A percentile compares a stretch with the other conserved stretches of the same genome.
phyloP scores from a whole-genome alignment of 495 filamentous ascomycete genomes.

The Delitschia confertaspora region DNA sequence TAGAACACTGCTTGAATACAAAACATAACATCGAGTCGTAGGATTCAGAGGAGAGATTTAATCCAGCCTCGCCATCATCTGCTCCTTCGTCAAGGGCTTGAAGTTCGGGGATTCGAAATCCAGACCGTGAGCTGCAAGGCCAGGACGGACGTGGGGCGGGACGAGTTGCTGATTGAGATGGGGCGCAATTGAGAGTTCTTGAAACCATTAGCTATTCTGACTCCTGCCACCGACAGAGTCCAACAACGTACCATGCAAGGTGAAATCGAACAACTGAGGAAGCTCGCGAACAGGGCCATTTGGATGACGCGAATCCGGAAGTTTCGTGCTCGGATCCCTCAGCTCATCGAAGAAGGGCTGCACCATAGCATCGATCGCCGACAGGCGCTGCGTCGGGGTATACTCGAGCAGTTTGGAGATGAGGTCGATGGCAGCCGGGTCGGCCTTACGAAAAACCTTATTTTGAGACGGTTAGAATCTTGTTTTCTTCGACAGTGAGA shows the following conservation, averaged over 20 bases:
- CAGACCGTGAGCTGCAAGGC: slow-evolving; percentile 65
- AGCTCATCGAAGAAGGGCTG: slow-evolving; percentile 99
- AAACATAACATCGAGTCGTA: slow-evolving; percentile 22
- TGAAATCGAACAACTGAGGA: slow-evolving; percentile 85
- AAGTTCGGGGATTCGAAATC: slow-evolving; percentile 79
- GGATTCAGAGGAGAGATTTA: slow-evolving; percentile 45
- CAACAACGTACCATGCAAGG: slow-evolving; percentile 67
- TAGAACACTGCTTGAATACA: slow-evolving; percentile 20
- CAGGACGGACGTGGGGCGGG: slow-evolving; percentile 67
- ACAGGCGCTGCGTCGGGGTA: slow-evolving; percentile 89
- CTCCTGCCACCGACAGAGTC: neutral
- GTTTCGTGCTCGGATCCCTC: slow-evolving; percentile 71
- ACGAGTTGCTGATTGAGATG: slow-evolving; percentile 79
- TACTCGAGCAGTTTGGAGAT: slow-evolving; percentile 93
- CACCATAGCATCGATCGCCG: slow-evolving; percentile 92
- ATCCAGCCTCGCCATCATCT: slow-evolving; percentile 97
- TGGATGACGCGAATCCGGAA: slow-evolving; percentile 88
- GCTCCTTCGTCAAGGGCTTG: slow-evolving; percentile 76
- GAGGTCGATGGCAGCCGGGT: slow-evolving; percentile 83
- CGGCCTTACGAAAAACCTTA: slow-evolving; percentile 96
- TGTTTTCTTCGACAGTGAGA: neutral
- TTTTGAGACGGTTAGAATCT: slow-evolving; percentile 9
- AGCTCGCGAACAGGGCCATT: slow-evolving; percentile 69
- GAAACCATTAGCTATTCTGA: slow-evolving; percentile 1
- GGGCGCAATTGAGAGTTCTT: slow-evolving; percentile 92